A percentile compares a stretch with the other conserved stretches of the same genome.
phyloP scores from a whole-genome alignment of 208 protist genomes.

The Acanthamoeba sp. region DNA sequence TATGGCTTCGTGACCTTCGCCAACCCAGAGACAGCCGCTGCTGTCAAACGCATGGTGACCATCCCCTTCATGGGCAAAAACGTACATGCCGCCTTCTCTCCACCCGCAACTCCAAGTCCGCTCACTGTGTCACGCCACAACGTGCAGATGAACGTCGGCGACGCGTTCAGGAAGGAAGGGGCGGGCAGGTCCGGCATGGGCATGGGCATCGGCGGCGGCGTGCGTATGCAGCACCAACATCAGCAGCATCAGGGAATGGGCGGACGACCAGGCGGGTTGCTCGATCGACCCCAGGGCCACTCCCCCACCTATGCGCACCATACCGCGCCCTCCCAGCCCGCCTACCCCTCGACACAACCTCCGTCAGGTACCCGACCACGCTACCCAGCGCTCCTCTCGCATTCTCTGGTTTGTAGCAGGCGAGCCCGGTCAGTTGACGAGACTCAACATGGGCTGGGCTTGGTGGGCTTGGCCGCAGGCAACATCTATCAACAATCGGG shows the following conservation, averaged over 20 bases:
- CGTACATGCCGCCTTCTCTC: not conserved
- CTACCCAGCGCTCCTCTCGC: not conserved
- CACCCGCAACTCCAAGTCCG: not conserved
- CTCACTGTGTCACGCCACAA: not conserved
- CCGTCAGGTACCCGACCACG: not conserved
- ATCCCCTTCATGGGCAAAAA: slow-evolving; percentile 54
- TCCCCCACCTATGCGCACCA: not conserved
- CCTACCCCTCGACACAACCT: not conserved
- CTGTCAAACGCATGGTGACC: slow-evolving; percentile 7
- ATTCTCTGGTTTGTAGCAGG: too few relatives aligned
- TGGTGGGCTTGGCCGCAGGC: not conserved
- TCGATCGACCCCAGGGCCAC: not conserved
- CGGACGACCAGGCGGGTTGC: not conserved
- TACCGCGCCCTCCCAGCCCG: not conserved
- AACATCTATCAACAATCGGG: not conserved
- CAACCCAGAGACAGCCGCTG: slow-evolving; percentile 43
- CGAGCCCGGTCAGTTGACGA: too few relatives aligned
- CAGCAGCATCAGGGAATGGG: not conserved
- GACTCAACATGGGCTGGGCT: not conserved
- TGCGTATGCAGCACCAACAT: not conserved
- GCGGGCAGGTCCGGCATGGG: not conserved
- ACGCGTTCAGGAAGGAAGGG: slow-evolving; percentile 47
- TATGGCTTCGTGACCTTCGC: slow-evolving; percentile 70
- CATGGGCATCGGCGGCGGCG: not conserved
- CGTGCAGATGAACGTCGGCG: slow-evolving; percentile 63